Conservation (phyloP, 208 protist genomes). For the Angomonas ambiguus region DNA sequence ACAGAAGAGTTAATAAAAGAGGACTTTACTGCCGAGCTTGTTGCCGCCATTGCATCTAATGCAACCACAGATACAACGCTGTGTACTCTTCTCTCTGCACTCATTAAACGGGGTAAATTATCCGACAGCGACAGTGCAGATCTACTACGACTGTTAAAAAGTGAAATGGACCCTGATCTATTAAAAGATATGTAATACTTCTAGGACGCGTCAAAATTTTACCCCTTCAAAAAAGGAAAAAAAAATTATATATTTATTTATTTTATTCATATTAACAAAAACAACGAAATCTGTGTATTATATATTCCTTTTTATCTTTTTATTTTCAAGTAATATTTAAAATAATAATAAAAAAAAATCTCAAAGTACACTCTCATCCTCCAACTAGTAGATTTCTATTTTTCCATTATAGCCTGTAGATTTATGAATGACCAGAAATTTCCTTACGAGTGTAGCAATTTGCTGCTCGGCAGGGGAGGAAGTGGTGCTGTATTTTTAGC, state of each 20-base stretch:
- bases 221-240: no score
- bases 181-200: not conserved
- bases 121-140: conserved; percentile 2
- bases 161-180: not conserved
- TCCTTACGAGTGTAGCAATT: conserved; percentile 61
- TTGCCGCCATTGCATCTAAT: conserved; percentile 57
- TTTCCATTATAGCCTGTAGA: no score
- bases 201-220: no score
- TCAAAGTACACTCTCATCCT: no score
- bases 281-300: not conserved
- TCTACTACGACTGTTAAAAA: not conserved
- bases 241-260: conserved; percentile 25
- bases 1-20: no score
- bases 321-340: not conserved
- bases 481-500: conserved; percentile 77
- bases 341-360: conserved; percentile 9
- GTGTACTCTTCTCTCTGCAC: conserved; percentile 9
- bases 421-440: conserved; percentile 22
- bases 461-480: conserved; percentile 63
- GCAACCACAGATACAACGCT: conserved; percentile 35
- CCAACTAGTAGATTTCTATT: not conserved
- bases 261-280: conserved; percentile 9
- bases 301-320: conserved; percentile 10
- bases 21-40: conserved; percentile 40
- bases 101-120: not conserved